Evolutionary conservation across 441 rosid species (phyloP).

Genomic region (Populus tomentosa): DNA sequence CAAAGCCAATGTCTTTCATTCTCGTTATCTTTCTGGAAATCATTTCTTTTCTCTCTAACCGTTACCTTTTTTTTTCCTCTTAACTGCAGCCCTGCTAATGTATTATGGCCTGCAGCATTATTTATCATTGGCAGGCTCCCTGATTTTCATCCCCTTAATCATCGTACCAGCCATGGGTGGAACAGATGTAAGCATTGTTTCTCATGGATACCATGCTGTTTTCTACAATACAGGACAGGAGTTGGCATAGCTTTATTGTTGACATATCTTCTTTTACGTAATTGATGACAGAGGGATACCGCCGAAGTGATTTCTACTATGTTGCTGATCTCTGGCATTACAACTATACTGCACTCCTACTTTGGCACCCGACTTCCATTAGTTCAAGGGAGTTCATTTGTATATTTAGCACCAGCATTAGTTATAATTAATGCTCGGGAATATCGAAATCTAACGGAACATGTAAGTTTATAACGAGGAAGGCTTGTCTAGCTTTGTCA

Average conservation of each 20-base stretch:
- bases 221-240: conserved; percentile 11
- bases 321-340: conserved; percentile 71
- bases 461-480: conserved; percentile 43
- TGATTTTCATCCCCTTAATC: conserved; percentile 81
- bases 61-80: conserved; percentile 4
- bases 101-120: conserved; percentile 85
- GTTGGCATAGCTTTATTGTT: conserved; percentile 3
- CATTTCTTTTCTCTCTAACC: conserved; percentile 10
- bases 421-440: conserved; percentile 74
- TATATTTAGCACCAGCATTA: conserved; percentile 81
- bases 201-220: conserved; percentile 1
- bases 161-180: conserved; percentile 95
- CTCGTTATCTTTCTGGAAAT: neutral
- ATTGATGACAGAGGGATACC: conserved; percentile 68
- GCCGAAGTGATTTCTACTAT: conserved; percentile 87
- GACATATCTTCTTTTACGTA: conserved; percentile 7
- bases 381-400: conserved; percentile 94
- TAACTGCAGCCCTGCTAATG: conserved; percentile 58
- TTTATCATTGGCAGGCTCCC: conserved; percentile 78
- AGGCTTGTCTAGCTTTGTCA: neutral
- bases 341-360: conserved; percentile 70
- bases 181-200: conserved; percentile 64
- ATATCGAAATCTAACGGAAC: conserved; percentile 73
- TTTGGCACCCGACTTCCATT: conserved; percentile 94
- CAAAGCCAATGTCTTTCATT: neutral